phyloP scores from a whole-genome alignment of 371 early-diverging fungal species.

The Mucor plumbeus region DNA sequence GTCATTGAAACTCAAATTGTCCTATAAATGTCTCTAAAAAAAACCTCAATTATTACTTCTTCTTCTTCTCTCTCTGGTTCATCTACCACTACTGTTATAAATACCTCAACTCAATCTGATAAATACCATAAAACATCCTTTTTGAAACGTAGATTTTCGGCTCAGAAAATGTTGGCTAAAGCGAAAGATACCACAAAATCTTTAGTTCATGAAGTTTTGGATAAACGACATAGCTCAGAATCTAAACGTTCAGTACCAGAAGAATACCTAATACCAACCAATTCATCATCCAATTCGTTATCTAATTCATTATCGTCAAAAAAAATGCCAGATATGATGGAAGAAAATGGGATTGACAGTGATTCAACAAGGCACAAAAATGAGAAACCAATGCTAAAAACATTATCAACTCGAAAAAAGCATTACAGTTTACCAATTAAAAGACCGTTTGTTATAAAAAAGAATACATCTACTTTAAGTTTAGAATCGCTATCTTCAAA shows the following conservation, averaged over 20 bases:
- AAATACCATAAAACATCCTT: neutral
- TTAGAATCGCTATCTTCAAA: conserved; percentile 12
- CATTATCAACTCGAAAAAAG: conserved; percentile 2
- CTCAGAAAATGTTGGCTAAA: conserved; percentile 22
- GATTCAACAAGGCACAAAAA: neutral
- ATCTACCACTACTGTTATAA: neutral
- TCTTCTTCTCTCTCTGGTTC: conserved; percentile 5
- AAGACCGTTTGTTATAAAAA: conserved; percentile 17
- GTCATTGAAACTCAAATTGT: conserved; percentile 6
- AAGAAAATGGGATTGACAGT: neutral
- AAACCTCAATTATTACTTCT: neutral
- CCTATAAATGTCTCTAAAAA: neutral
- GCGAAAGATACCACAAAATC: conserved; percentile 27
- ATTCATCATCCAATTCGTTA: neutral
- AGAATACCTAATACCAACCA: neutral
- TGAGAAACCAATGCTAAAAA: neutral
- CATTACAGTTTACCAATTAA: conserved; percentile 16
- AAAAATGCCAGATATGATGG: neutral
- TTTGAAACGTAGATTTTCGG: conserved; percentile 14
- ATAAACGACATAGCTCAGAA: conserved; percentile 21
- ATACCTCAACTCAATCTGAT: conserved; percentile 1
- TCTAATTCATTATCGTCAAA: neutral
- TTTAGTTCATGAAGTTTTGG: conserved; percentile 20
- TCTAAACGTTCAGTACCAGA: conserved; percentile 7
- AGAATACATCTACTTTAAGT: neutral